Evolutionary conservation across 140 eudicot genomes (phyloP), one percentile per base, ranked within the genome.

Genomic region (Anethum foeniculum): DNA sequence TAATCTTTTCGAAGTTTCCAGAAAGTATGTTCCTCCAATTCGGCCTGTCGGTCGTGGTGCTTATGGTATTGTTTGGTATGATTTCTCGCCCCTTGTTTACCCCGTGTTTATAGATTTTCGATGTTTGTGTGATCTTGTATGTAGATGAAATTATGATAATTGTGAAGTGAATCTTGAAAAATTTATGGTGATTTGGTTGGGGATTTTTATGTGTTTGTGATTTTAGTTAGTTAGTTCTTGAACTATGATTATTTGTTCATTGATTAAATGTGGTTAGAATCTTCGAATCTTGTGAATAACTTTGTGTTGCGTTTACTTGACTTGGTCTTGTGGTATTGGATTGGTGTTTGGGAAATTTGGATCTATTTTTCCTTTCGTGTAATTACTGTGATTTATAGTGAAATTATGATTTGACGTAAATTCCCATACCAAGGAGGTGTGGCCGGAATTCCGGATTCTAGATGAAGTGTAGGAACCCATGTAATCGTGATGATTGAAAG

Each of bases 41-140:
- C 92, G 97, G 19, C 97, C 98, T 48, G 98, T 94, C 28, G 98
- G 97, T 11, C 88, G 97, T 43, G 98, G 98, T 8, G 98, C 97
- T 86, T 87, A 87, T 78, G 98, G 98, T 46, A 92, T 94, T 64
- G 95, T 94, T 51, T 94, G 98, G 98, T 94, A 85, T 80, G 79
- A 77, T 73, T n/a, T 74, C 36, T 34, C 38, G 38, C 38, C 38
- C 38, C 1, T 34, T 34, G 1, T 44, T 74, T 74, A 3, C 11
- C 13, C 14, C 21, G 2, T 36, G 0, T 7, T 52, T n/a, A n/a
- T 52, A 16, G 9, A 56, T 19, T 4, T 56, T 56, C 1, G 65
- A 21, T 56, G 47, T 38, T 14, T 32, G 23, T 71, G 43, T 39
- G 43, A 39, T 39, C 6, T 39, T 39, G 43, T 39, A 39, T 39